Conservation (phyloP, 768 basidiomycete genomes). For the Erythrobasidium yunnanense region DNA sequence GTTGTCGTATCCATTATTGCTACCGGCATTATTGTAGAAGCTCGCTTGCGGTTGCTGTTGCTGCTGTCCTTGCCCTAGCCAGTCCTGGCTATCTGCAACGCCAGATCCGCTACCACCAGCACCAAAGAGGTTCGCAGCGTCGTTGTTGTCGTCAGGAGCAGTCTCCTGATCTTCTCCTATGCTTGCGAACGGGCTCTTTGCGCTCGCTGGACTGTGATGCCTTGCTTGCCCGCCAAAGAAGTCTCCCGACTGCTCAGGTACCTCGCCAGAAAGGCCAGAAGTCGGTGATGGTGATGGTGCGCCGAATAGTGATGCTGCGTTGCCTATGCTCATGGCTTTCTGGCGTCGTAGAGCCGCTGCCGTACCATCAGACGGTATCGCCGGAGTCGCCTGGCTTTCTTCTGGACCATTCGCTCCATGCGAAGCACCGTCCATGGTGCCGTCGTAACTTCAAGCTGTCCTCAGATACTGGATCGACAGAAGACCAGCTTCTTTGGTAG, state of each 20-base stretch:
- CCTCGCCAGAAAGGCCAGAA: neutral
- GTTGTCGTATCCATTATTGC: neutral
- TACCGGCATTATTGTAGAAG: neutral
- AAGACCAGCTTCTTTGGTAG: too few species aligned
- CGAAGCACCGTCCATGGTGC: too few species aligned
- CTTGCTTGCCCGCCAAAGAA: neutral
- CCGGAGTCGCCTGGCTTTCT: too few species aligned
- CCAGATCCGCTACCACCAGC: neutral
- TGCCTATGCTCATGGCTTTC: constrained; percentile 25
- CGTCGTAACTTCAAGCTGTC: too few species aligned
- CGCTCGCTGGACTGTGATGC: neutral
- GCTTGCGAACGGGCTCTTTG: neutral
- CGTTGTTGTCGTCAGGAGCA: neutral
- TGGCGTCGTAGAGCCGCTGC: too few species aligned
- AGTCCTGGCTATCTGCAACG: neutral
- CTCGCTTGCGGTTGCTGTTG: constrained; percentile 14
- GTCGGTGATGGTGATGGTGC: neutral
- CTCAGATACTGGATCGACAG: too few species aligned
- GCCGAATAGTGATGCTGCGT: constrained; percentile 20
- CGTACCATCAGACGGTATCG: too few species aligned
- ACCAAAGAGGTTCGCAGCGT: neutral
- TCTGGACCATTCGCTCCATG: too few species aligned
- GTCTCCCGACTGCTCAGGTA: neutral
- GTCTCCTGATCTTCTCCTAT: constrained; percentile 16
- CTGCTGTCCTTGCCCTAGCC: constrained; percentile 8